Evolutionary conservation across 148 eudicot genomes (phyloP).

Genomic region (Camellia lanceoleosa): DNA sequence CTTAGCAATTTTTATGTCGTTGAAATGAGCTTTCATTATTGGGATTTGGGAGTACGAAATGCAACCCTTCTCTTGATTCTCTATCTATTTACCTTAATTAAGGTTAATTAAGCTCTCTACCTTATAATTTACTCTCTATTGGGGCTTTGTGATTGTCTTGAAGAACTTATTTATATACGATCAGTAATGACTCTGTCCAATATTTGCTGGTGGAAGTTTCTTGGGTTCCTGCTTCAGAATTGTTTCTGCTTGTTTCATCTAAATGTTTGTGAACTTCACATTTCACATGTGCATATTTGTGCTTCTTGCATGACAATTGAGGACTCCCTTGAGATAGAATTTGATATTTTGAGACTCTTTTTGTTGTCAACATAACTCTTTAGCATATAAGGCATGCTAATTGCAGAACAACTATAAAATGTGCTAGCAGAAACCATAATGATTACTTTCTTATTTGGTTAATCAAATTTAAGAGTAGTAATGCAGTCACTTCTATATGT

Average conservation of each 20-base stretch:
- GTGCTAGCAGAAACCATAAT: background rate
- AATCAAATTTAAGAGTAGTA: too few relatives aligned
- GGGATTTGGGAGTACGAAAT: background rate
- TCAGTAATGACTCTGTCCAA: background rate
- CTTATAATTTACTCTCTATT: background rate
- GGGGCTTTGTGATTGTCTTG: background rate
- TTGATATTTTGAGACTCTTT: background rate
- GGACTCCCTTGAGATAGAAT: background rate
- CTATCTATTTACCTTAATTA: background rate
- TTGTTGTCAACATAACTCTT: background rate
- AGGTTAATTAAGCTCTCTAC: background rate
- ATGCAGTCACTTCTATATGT: background rate
- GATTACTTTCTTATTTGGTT: background rate
- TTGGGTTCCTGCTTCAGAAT: background rate
- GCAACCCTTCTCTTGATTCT: background rate
- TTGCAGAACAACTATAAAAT: background rate
- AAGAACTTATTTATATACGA: background rate
- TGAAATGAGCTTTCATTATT: background rate
- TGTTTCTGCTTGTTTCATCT: background rate
- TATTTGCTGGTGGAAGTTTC: background rate
- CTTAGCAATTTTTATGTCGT: background rate
- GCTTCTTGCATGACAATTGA: background rate
- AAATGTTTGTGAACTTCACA: background rate
- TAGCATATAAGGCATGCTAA: background rate
- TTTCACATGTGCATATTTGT: background rate